These are phyloP conservation scores for Nephelium lappaceum DNA, from an alignment of 345 rosid genomes.

Conservation along the genomic window DNA sequence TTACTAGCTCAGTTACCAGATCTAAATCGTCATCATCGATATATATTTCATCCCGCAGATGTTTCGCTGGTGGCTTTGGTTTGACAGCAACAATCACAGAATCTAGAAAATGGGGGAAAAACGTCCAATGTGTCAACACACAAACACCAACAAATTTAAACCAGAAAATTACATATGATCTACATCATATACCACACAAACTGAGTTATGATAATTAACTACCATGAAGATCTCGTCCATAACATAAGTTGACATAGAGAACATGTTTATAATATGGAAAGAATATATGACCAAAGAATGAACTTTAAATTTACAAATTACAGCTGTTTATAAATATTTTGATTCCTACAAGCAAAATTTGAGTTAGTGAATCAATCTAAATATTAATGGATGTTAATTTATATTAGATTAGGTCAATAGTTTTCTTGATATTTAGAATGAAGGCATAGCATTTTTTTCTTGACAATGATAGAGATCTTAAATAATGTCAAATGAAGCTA, in stretches of 20 bases:
- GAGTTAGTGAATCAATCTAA: neutral
- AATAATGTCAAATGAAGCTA: too few species aligned
- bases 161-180: neutral
- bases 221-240: neutral
- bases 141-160: neutral
- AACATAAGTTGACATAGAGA: neutral
- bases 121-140: conserved; percentile 3
- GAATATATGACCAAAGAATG: neutral
- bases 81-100: conserved; percentile 73
- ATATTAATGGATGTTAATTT: too few species aligned
- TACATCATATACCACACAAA: neutral
- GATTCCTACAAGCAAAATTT: neutral
- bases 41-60: conserved; percentile 45
- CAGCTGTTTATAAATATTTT: neutral
- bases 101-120: conserved; percentile 41
- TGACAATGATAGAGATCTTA: too few species aligned
- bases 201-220: neutral
- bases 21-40: conserved; percentile 61
- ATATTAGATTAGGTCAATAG: too few species aligned
- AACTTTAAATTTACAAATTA: neutral
- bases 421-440: neutral
- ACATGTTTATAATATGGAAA: neutral
- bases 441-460: neutral
- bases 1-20: conserved; percentile 42
- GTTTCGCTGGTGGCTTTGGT: conserved; percentile 69